Percentiles rank a stretch among this genome's conserved stretches.
Evolutionary conservation across 2,329 filamentous ascomycete genomes (phyloP).

Genomic region (Pestalotiopsis sp.): DNA sequence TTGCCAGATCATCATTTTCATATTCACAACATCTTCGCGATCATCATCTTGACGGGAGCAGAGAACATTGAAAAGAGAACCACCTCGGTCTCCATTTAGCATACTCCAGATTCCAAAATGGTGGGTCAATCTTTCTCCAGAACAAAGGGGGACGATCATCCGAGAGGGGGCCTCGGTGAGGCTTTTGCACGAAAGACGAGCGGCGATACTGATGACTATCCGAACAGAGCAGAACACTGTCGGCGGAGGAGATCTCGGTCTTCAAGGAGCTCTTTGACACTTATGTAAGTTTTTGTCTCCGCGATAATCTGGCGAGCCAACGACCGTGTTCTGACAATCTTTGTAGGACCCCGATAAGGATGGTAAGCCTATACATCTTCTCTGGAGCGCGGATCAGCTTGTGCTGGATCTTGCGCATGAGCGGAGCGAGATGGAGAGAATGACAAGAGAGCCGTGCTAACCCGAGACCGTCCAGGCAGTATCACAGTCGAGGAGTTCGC

Average conservation of each 20-base stretch:
- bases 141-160: background rate
- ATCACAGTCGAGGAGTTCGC: slow-evolving; percentile 39
- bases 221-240: slow-evolving; percentile 23
- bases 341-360: slow-evolving; percentile 27
- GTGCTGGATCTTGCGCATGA: background rate
- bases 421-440: too few species aligned
- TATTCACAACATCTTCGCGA: too few species aligned
- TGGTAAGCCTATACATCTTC: slow-evolving; percentile 18
- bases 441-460: too few species aligned
- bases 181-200: background rate
- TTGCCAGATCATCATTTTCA: too few species aligned
- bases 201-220: background rate
- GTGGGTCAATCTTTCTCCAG: background rate
- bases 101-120: background rate
- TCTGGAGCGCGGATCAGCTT: background rate
- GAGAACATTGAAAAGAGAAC: background rate
- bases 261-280: slow-evolving; percentile 32
- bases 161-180: background rate
- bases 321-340: slow-evolving; percentile 1
- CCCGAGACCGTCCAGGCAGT: slow-evolving; percentile 32
- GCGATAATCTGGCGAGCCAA: background rate
- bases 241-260: slow-evolving; percentile 28
- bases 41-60: background rate
- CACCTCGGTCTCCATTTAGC: background rate
- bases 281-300: slow-evolving; percentile 22